Evolutionary conservation across 1,284 basidiomycete genomes (phyloP).

Genomic region (Ustanciosporium gigantosporum): DNA sequence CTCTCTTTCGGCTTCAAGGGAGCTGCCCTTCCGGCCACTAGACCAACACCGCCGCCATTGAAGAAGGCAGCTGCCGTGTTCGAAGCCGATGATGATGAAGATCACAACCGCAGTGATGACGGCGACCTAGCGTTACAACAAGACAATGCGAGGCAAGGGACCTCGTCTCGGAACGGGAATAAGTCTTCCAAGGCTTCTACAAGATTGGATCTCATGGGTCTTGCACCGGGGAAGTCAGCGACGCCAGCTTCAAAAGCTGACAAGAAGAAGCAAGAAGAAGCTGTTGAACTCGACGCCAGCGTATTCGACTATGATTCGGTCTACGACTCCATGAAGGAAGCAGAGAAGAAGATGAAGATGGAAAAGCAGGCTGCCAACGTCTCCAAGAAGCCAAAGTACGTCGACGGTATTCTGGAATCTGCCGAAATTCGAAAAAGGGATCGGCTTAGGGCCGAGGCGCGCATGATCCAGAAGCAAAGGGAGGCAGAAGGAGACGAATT

Average conservation of each 20-base stretch:
- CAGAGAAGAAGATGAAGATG: constrained; percentile 68
- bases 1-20: constrained; percentile 43
- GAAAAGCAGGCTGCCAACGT: constrained; percentile 70
- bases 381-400: constrained; percentile 82
- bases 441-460: constrained; percentile 90
- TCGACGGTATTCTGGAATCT: constrained; percentile 76
- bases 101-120: background rate
- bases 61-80: constrained; percentile 1
- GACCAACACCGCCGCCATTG: background rate
- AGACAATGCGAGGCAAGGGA: background rate
- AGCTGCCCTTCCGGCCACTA: background rate
- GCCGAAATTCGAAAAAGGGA: constrained; percentile 86
- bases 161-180: background rate
- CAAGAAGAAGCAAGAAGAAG: constrained; percentile 63
- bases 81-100: background rate
- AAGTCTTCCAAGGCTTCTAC: background rate
- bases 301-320: constrained; percentile 96
- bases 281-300: constrained; percentile 76
- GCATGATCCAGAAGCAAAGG: constrained; percentile 91
- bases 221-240: constrained; percentile 12
- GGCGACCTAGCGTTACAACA: background rate
- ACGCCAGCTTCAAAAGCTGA: constrained; percentile 40
- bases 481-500: constrained; percentile 93
- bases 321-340: constrained; percentile 92
- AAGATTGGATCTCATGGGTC: constrained; percentile 3